phyloP scores from a whole-genome alignment of 2,329 filamentous ascomycete genomes.

The Fonsecaea erecta region DNA sequence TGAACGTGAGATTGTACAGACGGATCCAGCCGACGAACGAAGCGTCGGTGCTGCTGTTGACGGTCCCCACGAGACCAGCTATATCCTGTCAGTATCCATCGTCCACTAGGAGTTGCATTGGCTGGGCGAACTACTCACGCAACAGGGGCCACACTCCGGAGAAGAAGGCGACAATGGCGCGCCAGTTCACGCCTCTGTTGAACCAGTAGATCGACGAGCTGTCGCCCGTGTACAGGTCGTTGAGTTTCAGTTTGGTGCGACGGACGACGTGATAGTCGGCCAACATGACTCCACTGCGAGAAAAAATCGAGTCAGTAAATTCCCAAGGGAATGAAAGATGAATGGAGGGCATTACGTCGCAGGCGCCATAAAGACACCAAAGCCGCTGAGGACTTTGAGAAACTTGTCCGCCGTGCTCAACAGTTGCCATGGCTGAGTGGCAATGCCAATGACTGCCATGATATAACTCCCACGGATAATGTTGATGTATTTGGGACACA shows the following conservation, averaged over 20 bases:
- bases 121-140: conserved; percentile 18
- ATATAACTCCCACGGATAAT: conserved; percentile 61
- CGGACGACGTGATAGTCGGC: conserved; percentile 54
- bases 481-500: conserved; percentile 60
- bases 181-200: conserved; percentile 50
- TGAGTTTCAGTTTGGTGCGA: conserved; percentile 45
- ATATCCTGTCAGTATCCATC: neutral
- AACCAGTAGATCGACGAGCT: conserved; percentile 48
- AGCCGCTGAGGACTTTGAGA: conserved; percentile 47
- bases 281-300: conserved; percentile 48
- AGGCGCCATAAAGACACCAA: conserved; percentile 54
- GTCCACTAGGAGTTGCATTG: neutral
- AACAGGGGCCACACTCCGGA: conserved; percentile 30
- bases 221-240: conserved; percentile 47
- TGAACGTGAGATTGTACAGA: conserved; percentile 39
- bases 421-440: conserved; percentile 49
- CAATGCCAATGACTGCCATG: conserved; percentile 51
- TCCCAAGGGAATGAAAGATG: neutral
- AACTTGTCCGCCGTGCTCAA: conserved; percentile 45
- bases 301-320: conserved; percentile 4
- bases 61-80: conserved; percentile 37
- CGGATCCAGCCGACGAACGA: conserved; percentile 33
- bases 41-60: conserved; percentile 29
- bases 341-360: conserved; percentile 41
- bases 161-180: conserved; percentile 45